Evolutionary conservation across 495 filamentous ascomycete species (phyloP).

Genomic region (Evernia prunastri): DNA sequence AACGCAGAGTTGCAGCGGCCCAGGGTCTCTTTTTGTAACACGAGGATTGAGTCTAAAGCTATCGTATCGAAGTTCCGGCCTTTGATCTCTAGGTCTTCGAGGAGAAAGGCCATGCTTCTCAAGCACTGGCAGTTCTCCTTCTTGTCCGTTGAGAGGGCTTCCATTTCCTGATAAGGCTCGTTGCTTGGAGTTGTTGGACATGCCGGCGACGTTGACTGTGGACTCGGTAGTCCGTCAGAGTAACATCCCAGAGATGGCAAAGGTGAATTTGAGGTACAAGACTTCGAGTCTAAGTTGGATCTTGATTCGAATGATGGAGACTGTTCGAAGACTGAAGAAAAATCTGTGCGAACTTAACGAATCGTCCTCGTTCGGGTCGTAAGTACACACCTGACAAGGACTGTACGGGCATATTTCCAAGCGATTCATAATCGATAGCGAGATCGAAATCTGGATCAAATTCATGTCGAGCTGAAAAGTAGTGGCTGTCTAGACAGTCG

Average conservation of each 20-base stretch:
- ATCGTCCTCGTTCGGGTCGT: background rate
- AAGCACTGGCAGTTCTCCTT: background rate
- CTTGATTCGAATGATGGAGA: background rate
- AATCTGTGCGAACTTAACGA: background rate
- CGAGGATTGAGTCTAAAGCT: background rate
- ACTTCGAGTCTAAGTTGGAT: background rate
- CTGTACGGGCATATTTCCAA: background rate
- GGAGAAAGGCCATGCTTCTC: background rate
- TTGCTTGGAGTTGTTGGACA: background rate
- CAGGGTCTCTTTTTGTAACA: background rate
- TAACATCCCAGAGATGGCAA: background rate
- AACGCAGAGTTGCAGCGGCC: background rate
- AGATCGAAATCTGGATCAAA: slow-evolving; percentile 1
- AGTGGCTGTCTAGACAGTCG: background rate
- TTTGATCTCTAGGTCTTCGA: background rate
- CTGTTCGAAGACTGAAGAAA: background rate
- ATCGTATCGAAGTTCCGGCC: background rate
- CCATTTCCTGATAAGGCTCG: background rate
- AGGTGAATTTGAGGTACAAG: background rate
- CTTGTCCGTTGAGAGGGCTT: background rate
- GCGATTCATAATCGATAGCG: background rate
- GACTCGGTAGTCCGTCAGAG: background rate
- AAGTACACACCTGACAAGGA: background rate
- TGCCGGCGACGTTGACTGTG: background rate
- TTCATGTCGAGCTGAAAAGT: background rate